Evolutionary conservation across 164 flowering plant species (phyloP).

Genomic region (Tetrastigma voinierianum): DNA sequence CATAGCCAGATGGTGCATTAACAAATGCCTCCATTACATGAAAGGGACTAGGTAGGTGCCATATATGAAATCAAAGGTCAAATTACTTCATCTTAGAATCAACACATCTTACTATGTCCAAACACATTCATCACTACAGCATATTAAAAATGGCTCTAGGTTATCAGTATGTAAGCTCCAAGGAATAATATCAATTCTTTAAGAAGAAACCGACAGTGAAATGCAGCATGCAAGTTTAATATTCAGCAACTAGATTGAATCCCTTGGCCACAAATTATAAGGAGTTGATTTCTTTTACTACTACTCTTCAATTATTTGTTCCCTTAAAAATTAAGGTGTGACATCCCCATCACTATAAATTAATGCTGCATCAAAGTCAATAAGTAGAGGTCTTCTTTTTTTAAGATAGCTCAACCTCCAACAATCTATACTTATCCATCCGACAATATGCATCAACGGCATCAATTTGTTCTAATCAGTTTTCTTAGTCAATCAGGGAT

Average conservation of each 20-base stretch:
- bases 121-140: no score
- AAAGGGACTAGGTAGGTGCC: not conserved
- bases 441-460: not conserved
- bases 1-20: not conserved
- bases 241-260: not conserved
- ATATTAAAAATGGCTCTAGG: not conserved
- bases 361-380: not conserved
- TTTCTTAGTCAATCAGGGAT: no score
- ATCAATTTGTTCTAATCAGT: no score
- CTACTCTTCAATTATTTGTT: not conserved
- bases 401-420: not conserved
- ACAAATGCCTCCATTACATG: not conserved
- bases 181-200: not conserved
- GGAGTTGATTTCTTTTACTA: not conserved
- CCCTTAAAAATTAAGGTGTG: not conserved
- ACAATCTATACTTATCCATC: not conserved
- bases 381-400: not conserved
- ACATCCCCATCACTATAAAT: not conserved
- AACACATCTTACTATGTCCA: not conserved
- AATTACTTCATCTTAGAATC: not conserved
- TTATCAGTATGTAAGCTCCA: not conserved
- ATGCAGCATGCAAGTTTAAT: not conserved
- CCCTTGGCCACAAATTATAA: not conserved
- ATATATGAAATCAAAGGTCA: not conserved
- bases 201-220: not conserved